These are phyloP conservation scores for Saitozyma sp. DNA, from an alignment of 768 basidiomycete species.

Conservation along the genomic window DNA sequence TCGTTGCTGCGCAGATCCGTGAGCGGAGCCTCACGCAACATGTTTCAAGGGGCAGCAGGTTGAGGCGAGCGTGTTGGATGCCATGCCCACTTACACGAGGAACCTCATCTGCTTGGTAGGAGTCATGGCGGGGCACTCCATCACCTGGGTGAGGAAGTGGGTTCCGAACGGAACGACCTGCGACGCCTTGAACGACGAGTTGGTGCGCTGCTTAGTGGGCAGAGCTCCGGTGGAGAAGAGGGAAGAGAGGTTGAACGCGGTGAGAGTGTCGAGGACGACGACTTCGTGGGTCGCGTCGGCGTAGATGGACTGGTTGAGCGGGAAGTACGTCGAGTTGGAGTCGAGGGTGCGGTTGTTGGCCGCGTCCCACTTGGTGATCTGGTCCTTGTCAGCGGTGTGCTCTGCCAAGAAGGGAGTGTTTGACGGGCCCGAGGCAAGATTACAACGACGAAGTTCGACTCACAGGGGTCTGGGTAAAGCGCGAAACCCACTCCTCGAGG, in stretches of 20 bases:
- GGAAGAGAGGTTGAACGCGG: slow-evolving; percentile 77
- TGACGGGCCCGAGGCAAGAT: too few species aligned
- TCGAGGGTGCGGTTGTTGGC: slow-evolving; percentile 50
- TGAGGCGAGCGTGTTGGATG: slow-evolving; percentile 7
- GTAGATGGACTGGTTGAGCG: slow-evolving; percentile 60
- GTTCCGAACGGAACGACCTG: slow-evolving; percentile 56
- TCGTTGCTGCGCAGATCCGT: slow-evolving; percentile 52
- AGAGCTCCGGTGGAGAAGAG: slow-evolving; percentile 73
- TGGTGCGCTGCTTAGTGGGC: slow-evolving; percentile 69
- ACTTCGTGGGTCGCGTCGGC: slow-evolving; percentile 80
- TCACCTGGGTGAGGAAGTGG: slow-evolving; percentile 66
- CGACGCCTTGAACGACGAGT: slow-evolving; percentile 36
- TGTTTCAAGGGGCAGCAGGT: slow-evolving; percentile 19
- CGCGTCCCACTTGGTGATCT: slow-evolving; percentile 31
- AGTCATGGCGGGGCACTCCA: slow-evolving; percentile 31
- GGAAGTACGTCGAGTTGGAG: slow-evolving; percentile 44
- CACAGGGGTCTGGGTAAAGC: slow-evolving; percentile 36
- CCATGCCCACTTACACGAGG: slow-evolving; percentile 56
- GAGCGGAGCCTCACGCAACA: slow-evolving; percentile 15
- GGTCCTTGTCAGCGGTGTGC: too few species aligned
- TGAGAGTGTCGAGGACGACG: slow-evolving; percentile 82
- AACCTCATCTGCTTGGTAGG: slow-evolving; percentile 45
- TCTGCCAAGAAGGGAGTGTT: too few species aligned
- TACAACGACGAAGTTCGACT: too few species aligned
- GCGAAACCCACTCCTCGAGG: slow-evolving; percentile 50